Evolutionary conservation across 352 stramenopile genomes (phyloP), one percentile per base, ranked within the genome.

Genomic region (Phytophthora macrochlamydospora): DNA sequence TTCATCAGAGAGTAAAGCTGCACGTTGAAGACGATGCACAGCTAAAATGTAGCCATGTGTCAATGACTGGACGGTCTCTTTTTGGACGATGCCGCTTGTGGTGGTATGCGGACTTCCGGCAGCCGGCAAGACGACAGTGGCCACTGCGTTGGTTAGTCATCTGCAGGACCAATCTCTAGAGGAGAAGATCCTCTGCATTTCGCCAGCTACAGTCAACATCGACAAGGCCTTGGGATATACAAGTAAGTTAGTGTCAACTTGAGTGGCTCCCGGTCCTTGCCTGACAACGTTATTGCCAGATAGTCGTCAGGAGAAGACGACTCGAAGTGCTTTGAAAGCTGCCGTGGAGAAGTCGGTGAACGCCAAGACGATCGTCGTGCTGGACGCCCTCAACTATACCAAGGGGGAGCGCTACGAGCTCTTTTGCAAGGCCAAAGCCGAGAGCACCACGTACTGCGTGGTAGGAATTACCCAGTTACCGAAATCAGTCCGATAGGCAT

Each of bases 331-430:
- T 4, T 65, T 93, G 49, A 84, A 84, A 55, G 82, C 78, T 0
- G 82, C 82, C 6, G 81, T 88, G 11, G 85, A 96, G 63, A 81
- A 79, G 29, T 62, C 70, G 14, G 67, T 96, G 42, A 92, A 77
- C 18, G 50, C 57, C 11, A 76, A 82, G 51, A 90, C 78, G 8
- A 81, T 98, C 43, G 90, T 98, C 2, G 87, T 98, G 74, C 75
- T 98, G 53, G 94, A 98, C 76, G 94, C 91, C 13, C 69, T 98
- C 35, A 98, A 98, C 73, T 98, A 98, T 67, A 98, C 98, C 70
- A 98, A 98, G 67, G 95, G 95, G 52, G 97, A 92, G 78, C 81
- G 94, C 49, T 98, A 98, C 74, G 93, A 98, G 72, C 79, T 98
- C 33, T 97, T 97, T 71, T 98, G 95, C 79, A 93, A 98, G 50